Percentiles rank a stretch among this genome's conserved stretches.
Evolutionary conservation across 2,329 filamentous ascomycete genomes (phyloP).

Genomic region (Aurifilum marmelostoma): DNA sequence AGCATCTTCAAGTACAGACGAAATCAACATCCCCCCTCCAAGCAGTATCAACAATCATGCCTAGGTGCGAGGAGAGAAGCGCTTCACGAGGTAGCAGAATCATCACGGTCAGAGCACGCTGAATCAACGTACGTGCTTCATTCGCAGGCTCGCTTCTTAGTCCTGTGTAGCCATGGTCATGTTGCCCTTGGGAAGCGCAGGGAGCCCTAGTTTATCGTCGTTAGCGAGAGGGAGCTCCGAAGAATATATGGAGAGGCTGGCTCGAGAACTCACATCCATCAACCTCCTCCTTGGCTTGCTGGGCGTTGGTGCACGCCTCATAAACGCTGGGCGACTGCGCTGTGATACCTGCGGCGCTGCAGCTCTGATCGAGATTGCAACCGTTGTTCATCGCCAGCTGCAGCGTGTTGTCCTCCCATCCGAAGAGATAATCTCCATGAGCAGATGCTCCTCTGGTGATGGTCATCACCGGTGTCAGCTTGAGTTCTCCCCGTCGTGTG

Average conservation of each 20-base stretch:
- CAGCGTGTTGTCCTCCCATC: conserved; percentile 53
- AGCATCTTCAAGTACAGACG: neutral
- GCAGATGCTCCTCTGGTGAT: conserved; percentile 48
- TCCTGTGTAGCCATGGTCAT: conserved; percentile 33
- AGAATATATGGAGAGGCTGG: neutral
- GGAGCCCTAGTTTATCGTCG: conserved; percentile 35
- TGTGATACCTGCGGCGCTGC: conserved; percentile 48
- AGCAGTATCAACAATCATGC: neutral
- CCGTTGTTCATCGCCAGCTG: conserved; percentile 52
- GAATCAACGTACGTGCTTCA: neutral
- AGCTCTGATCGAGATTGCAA: conserved; percentile 52
- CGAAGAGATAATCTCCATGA: conserved; percentile 57
- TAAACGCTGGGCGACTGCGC: conserved; percentile 49
- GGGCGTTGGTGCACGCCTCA: conserved; percentile 49
- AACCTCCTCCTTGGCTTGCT: conserved; percentile 52
- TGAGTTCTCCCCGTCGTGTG: neutral
- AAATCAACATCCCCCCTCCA: neutral
- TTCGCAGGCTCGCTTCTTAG: neutral
- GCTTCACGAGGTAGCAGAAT: neutral
- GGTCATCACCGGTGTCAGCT: conserved; percentile 10
- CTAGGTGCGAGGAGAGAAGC: neutral
- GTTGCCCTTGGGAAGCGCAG: conserved; percentile 40
- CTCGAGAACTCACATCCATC: conserved; percentile 51
- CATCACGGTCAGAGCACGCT: neutral
- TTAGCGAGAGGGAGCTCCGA: neutral